Evolutionary conservation across 83 land plant genomes (phyloP), one percentile per base, ranked within the genome.

Genomic region (Diphasiastrum complanatum): DNA sequence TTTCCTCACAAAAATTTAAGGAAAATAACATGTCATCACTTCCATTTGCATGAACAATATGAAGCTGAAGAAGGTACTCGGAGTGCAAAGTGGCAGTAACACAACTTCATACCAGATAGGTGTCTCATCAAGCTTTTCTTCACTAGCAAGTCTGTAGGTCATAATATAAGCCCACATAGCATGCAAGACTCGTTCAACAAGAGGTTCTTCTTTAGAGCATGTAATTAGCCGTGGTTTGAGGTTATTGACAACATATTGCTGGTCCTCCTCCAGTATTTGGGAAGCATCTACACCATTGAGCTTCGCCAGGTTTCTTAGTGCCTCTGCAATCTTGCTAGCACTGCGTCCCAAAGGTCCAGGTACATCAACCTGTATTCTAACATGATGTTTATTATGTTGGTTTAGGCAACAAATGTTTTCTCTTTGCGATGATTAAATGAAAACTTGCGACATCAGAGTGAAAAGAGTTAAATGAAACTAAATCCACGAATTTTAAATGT

Each of bases 81-180:
- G 25, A 16, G 33, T n/a, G 1, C 30, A 67, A 18, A 51, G 24
- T 14, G 27, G 18, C n/a, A 57, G 27, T 6, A 22, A 40, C 4
- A 24, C 34, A 43, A 4, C 33, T 4, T 14, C 72, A 56, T 74
- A 93, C 99, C 99, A 93, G 20, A 93, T 79, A 51, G 99, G 85
- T 27, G 91, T 93, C 69, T 93, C 99, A 78, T 93, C 99, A 55
- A 93, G 74, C 74, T 89, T 93, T 65, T 88, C 91, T 55, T 93
- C 99, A 79, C 85, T 86, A 51, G 97, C 96, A 61, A 93, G 91
- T 64, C 99, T 77, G 63, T 93, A 93, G 40, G 84, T 85, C 99
- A 93, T 81, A 18, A 93, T 53, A 68, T 83, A 93, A 26, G 73
- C 49, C 99, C 99, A 93, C 99, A 93, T 93, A n/a, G 96, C 92